These are phyloP conservation scores for Aspergillus alliaceus DNA, from an alignment of 2,329 filamentous ascomycete genomes.

Conservation along the genomic window DNA sequence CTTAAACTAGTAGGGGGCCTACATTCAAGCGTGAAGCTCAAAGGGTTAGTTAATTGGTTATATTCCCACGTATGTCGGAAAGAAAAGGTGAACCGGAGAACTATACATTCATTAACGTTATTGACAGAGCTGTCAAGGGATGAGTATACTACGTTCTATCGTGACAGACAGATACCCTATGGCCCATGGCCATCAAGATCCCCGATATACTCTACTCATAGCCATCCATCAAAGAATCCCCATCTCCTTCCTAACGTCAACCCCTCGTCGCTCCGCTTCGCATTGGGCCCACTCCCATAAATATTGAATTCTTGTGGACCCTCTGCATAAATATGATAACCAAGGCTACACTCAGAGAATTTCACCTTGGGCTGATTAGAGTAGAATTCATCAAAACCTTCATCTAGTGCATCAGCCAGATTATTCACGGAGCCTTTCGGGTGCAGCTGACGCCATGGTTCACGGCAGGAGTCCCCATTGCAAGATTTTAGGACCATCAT, in stretches of 20 bases:
- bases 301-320: constrained; percentile 47
- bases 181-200: too few relatives aligned
- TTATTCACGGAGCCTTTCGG: constrained; percentile 53
- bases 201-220: too few relatives aligned
- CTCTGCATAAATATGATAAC: constrained; percentile 58
- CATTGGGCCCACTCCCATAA: constrained; percentile 12
- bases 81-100: too few relatives aligned
- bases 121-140: too few relatives aligned
- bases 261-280: constrained; percentile 2
- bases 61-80: too few relatives aligned
- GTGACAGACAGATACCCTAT: too few relatives aligned
- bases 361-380: constrained; percentile 50
- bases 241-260: background rate
- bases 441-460: constrained; percentile 60
- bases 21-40: too few relatives aligned
- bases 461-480: constrained; percentile 52
- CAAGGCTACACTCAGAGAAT: constrained; percentile 56
- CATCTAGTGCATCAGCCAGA: constrained; percentile 52
- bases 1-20: too few relatives aligned
- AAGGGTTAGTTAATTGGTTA: too few relatives aligned
- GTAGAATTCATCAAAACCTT: constrained; percentile 56
- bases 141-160: too few relatives aligned
- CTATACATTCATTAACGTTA: too few relatives aligned
- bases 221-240: background rate
- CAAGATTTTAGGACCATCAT: constrained; percentile 63